These are phyloP conservation scores for Vigna mungo DNA, from an alignment of 306 rosid genomes.

Conservation along the genomic window DNA sequence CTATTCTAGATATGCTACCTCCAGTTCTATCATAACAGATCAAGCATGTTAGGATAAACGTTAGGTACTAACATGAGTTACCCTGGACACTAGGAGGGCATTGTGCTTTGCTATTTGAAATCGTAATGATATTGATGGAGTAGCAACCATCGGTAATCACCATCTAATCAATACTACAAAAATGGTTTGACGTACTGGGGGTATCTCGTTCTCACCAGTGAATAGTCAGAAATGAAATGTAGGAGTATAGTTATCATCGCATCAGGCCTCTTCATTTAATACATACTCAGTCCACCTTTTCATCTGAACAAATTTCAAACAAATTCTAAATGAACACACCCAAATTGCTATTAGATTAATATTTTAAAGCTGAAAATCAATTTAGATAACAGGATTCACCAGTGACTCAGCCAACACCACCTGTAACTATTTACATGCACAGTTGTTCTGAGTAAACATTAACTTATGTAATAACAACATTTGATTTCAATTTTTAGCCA, in stretches of 20 bases:
- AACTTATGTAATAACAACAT: not conserved
- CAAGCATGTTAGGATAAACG: too few relatives aligned
- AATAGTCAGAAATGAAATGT: not conserved
- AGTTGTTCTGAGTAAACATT: not conserved
- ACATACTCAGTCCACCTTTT: not conserved
- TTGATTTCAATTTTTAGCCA: conserved; percentile 4
- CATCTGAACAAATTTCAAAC: not conserved
- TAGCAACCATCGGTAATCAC: too few relatives aligned
- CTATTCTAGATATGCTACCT: too few relatives aligned
- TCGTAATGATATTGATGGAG: too few relatives aligned
- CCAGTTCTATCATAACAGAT: too few relatives aligned
- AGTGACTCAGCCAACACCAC: not conserved
- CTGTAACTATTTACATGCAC: not conserved
- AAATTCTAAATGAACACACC: not conserved
- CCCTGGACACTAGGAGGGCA: too few relatives aligned
- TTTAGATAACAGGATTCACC: not conserved
- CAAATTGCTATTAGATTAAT: not conserved
- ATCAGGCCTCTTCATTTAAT: not conserved
- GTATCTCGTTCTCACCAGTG: not conserved
- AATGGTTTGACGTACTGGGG: too few relatives aligned
- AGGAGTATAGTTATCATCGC: not conserved
- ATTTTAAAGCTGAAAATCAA: not conserved
- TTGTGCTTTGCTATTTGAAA: too few relatives aligned
- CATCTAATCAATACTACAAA: too few relatives aligned
- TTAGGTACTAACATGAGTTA: too few relatives aligned